Evolutionary conservation across 2,329 filamentous ascomycete genomes (phyloP), one percentile per base, ranked within the genome.

Genomic region (Cadophora malorum): DNA sequence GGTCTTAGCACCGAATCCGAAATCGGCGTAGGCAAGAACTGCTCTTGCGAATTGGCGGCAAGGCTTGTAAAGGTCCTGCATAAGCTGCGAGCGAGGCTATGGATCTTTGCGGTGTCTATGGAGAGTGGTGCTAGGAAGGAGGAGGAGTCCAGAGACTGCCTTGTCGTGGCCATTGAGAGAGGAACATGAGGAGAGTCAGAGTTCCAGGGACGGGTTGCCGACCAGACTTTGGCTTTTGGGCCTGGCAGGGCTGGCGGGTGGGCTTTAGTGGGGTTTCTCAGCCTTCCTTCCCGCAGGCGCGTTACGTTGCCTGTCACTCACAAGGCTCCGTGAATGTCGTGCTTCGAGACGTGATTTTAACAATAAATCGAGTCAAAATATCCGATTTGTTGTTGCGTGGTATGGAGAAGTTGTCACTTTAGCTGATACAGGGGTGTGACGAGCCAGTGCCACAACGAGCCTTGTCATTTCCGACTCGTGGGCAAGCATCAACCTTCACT

Each of bases 11-110:
- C 83, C 7, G 84, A 84, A 70, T 88, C 86, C 3, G 85, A 86
- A 72, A 90, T 87, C 58, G 87, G 87, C 3, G 87, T 89, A 12
- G 86, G 81, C 41, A 90, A 77, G 73, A 89, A 90, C 74, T 89
- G 87, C 49, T 84, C 79, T 25, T 78, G 68, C 0, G 86, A 86
- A 45, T 86, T 78, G 66, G 83, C 82, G 25, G 87, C 84, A 56
- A 90, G 79, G 7, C 78, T 74, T 25, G 76, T 77, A 72, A 87
- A 90, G 28, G 80, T 83, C 14, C 73, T 70, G 63, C 80, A 77
- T 53, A 90, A 81, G 60, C 80, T 80, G 47, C 76, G 78, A 5
- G 86, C 83, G 59, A 90, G 80, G 33, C 76, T 73, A 69, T 83
- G 77, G 45, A 85, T 80, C 59, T 78, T 83, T 1, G 79, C 74